Base-by-base conservation (phyloP, 1,284 basidiomycete genomes). In the Puccinia hordei region DNA sequence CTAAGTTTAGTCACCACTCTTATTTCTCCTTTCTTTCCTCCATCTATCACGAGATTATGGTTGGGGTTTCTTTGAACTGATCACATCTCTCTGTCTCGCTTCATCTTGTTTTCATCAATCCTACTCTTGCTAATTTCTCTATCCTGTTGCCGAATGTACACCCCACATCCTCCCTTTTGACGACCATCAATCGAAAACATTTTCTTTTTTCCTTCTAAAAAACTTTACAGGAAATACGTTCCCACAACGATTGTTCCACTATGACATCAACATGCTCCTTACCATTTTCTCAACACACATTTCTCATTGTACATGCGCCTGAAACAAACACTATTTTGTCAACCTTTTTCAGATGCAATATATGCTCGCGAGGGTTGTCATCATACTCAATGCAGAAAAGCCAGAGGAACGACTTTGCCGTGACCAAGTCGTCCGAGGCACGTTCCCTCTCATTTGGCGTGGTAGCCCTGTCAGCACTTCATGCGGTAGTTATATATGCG, bases 241-340 rank as follows among this genome's bases (percentile, higher is more conserved):
- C 77, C 77, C 9, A 72, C 68, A 24, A 80, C 77, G 17, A 80
- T 80, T 35, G 57, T 80, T 13, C 77, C 77, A 19, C 27, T 80
- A 41, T 80, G 63, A 71, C 27, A 41, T 4, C 17, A 69, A n/a
- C 49, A 15, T 49, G 46, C 49, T 38, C 13, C 15, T 22, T 49
- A 30, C 22, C 17, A 22, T 38, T 68, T 22, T 49, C 9, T 35
- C 46, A 24, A 12, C 46, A 49, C 66, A n/a, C 30, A 68, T 22
- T 10, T 33, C 63, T 63, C 30, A 9, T 5, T 15, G 38, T 22
- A 38, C 33, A 35, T 38, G 19, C 38, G 17, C 38, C 33, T 63
- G 59, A 63, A 63, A 63, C 6, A 63, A 22, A 22, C 59, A 63
- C 10, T 38, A 38, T 63, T 33, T 63, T 63, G 33, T 63, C 59